A percentile compares a stretch with the other conserved stretches of the same genome.
phyloP scores from a whole-genome alignment of 1,284 basidiomycete genomes.

The Paramarasmius palmivorus region DNA sequence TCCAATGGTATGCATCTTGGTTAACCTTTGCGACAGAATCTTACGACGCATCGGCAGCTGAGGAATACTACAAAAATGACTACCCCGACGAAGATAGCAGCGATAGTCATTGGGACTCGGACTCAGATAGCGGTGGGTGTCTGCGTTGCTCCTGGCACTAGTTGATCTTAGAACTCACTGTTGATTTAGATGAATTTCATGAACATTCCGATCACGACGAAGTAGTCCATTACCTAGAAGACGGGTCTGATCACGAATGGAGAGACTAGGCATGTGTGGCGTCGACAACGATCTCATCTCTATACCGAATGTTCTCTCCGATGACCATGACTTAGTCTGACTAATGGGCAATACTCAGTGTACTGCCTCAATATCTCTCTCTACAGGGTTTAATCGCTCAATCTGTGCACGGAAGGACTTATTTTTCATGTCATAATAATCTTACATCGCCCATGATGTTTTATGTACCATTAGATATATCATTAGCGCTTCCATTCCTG shows the following conservation, averaged over 20 bases:
- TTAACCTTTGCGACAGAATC: constrained; percentile 2
- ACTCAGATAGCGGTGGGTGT: constrained; percentile 38
- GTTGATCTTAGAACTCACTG: constrained; percentile 6
- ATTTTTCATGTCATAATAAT: too few relatives aligned
- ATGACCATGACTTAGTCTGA: background rate
- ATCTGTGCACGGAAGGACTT: too few relatives aligned
- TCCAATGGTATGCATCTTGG: constrained; percentile 60
- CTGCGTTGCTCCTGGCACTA: constrained; percentile 7
- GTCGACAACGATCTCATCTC: background rate
- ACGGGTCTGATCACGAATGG: constrained; percentile 30
- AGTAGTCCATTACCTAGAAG: constrained; percentile 28
- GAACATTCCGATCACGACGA: constrained; percentile 43
- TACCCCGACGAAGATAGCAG: constrained; percentile 72
- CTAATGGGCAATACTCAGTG: too few relatives aligned
- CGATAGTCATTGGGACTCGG: constrained; percentile 22
- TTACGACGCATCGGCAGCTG: constrained; percentile 43
- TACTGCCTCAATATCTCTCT: too few relatives aligned
- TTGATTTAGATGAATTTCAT: constrained; percentile 40
- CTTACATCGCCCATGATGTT: too few relatives aligned
- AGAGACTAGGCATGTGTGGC: too few relatives aligned
- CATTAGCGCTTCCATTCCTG: too few relatives aligned
- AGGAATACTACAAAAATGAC: constrained; percentile 81
- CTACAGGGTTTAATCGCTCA: too few relatives aligned
- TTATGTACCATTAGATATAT: too few relatives aligned
- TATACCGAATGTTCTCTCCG: background rate